A percentile compares a stretch with the other conserved stretches of the same genome.
Evolutionary conservation across 140 eudicot species (phyloP).

Genomic region (Erigeron philadelphicus): DNA sequence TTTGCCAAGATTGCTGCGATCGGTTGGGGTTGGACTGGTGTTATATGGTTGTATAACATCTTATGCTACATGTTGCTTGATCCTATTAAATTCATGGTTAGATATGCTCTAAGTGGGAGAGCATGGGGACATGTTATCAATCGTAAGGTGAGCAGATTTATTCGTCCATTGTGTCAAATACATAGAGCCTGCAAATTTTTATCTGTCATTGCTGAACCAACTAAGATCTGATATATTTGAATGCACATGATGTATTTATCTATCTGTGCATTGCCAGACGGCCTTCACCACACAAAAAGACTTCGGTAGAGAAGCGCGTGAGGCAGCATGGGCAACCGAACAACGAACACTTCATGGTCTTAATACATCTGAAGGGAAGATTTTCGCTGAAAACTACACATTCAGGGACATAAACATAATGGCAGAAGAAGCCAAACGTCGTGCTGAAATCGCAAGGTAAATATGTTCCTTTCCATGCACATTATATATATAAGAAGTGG

Average conservation of each 20-base stretch:
- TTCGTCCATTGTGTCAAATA: neutral
- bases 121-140: slow-evolving; percentile 57
- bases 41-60: slow-evolving; percentile 66
- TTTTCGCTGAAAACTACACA: slow-evolving; percentile 48
- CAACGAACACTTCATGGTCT: slow-evolving; percentile 80
- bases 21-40: slow-evolving; percentile 65
- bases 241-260: neutral
- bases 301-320: slow-evolving; percentile 63
- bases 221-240: neutral
- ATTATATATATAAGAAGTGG: neutral
- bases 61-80: slow-evolving; percentile 58
- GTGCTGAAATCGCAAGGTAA: slow-evolving; percentile 79
- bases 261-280: slow-evolving; percentile 30
- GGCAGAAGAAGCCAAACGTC: slow-evolving; percentile 83
- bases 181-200: neutral
- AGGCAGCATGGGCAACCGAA: slow-evolving; percentile 76
- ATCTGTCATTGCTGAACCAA: neutral
- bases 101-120: slow-evolving; percentile 59
- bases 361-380: slow-evolving; percentile 49
- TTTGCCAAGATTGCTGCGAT: slow-evolving; percentile 48
- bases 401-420: slow-evolving; percentile 60
- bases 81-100: slow-evolving; percentile 56
- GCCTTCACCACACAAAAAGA: slow-evolving; percentile 63
- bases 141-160: slow-evolving; percentile 43
- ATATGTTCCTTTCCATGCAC: neutral